A percentile compares a stretch with the other conserved stretches of the same genome.
These are phyloP conservation scores for Aspergillus pseudotamarii DNA, from an alignment of 2,329 filamentous ascomycete species.

Conservation along the genomic window DNA sequence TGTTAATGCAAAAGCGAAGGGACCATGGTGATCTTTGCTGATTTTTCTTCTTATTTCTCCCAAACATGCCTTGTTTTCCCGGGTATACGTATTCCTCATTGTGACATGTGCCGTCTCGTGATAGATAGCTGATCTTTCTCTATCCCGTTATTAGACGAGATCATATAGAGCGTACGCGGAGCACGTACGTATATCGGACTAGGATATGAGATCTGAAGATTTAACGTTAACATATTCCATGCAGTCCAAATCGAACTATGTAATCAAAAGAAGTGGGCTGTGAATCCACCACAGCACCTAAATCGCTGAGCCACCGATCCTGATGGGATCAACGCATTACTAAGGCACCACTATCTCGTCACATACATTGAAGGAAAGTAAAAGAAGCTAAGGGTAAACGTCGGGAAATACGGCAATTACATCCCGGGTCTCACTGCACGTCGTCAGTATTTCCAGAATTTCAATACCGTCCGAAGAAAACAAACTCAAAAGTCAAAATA, in stretches of 20 bases:
- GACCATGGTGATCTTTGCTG: background rate
- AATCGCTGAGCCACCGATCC: conserved; percentile 2
- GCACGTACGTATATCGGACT: background rate
- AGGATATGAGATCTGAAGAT: background rate
- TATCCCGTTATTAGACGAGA: background rate
- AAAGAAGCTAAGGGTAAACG: background rate
- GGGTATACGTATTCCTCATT: background rate
- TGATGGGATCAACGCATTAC: background rate
- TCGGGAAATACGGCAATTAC: background rate
- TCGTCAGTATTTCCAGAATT: background rate
- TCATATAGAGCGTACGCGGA: background rate
- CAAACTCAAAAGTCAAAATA: conserved; percentile 2
- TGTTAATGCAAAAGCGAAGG: background rate
- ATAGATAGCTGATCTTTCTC: background rate
- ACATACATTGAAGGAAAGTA: background rate
- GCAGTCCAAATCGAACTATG: background rate
- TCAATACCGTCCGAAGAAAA: background rate
- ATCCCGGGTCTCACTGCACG: background rate
- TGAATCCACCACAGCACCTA: background rate
- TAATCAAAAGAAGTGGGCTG: background rate
- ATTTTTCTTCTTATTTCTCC: background rate
- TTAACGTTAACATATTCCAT: background rate
- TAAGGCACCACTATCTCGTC: background rate
- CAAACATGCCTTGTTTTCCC: background rate
- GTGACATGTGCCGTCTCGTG: background rate